Conservation (phyloP, 169 alveolate species). For the Eimeria necatrix region DNA sequence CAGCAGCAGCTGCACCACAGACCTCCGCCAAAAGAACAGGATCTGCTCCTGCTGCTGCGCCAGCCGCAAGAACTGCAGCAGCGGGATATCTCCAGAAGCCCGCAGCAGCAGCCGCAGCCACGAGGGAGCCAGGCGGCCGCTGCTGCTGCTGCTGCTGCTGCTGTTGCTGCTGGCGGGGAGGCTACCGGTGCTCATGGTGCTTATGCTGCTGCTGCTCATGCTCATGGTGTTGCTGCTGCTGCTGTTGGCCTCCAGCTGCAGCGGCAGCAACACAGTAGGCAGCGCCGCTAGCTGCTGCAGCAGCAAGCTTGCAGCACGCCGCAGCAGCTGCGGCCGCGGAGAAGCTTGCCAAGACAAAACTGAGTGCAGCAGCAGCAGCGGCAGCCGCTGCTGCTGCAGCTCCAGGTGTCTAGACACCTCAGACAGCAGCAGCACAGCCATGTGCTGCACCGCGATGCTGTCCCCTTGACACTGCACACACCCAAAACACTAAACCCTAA, state of each 20-base stretch:
- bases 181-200: not conserved
- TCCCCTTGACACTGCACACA: not conserved
- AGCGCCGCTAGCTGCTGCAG: constrained; percentile 26
- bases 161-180: not conserved
- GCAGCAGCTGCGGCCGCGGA: constrained; percentile 60
- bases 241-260: constrained; percentile 8
- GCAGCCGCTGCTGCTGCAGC: constrained; percentile 62
- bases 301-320: constrained; percentile 64
- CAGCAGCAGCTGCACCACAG: constrained; percentile 65
- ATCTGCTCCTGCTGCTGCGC: constrained; percentile 72
- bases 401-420: constrained; percentile 54
- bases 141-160: constrained; percentile 20
- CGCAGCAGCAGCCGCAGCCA: constrained; percentile 73
- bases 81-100: constrained; percentile 40
- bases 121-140: constrained; percentile 37
- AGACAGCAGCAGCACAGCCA: constrained; percentile 73
- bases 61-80: constrained; percentile 43
- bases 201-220: constrained; percentile 31
- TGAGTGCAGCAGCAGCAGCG: constrained; percentile 55
- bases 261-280: constrained; percentile 6
- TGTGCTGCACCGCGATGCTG: constrained; percentile 78
- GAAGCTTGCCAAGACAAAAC: constrained; percentile 57
- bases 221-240: too few species aligned
- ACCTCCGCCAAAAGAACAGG: constrained; percentile 33
- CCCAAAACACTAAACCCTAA: constrained; percentile 21